A percentile compares a stretch with the other conserved stretches of the same genome.
These are phyloP conservation scores for Pseudopyricularia javanii DNA, from an alignment of 2,329 filamentous ascomycete species.

Conservation along the genomic window DNA sequence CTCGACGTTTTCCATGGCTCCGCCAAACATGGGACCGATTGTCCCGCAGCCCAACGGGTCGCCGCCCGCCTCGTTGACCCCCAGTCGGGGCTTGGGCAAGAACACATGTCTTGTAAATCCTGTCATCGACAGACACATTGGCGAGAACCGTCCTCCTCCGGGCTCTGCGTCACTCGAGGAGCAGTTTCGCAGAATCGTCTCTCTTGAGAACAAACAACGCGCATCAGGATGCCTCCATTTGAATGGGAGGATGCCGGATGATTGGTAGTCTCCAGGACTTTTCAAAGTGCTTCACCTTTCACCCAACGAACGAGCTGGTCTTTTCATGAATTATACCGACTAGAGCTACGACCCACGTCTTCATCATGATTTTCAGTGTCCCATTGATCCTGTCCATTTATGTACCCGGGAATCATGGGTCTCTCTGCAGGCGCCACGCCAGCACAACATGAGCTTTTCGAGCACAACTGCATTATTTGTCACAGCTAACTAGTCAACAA, in stretches of 20 bases:
- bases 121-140: conserved; percentile 17
- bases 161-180: conserved; percentile 16
- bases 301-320: not conserved
- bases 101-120: conserved; percentile 7
- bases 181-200: conserved; percentile 10
- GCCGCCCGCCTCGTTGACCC: not conserved
- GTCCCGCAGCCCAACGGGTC: conserved; percentile 22
- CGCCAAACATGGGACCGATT: conserved; percentile 35
- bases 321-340: not conserved
- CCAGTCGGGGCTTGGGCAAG: conserved; percentile 8
- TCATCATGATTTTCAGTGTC: not conserved
- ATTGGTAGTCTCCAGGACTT: not conserved
- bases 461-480: not conserved
- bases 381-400: not conserved
- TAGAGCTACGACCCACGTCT: not conserved
- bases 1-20: conserved; percentile 10
- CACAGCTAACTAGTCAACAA: conserved; percentile 1
- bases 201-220: conserved; percentile 6
- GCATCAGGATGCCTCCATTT: conserved; percentile 2
- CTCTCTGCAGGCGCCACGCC: not conserved
- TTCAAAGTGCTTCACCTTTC: not conserved
- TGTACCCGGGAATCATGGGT: not conserved
- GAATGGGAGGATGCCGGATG: not conserved
- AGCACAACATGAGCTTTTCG: not conserved
- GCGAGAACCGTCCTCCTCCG: conserved; percentile 30